Percentiles rank a stretch among this genome's conserved stretches.
These are phyloP conservation scores for Colletotrichum nymphaeae DNA, from an alignment of 2,329 filamentous ascomycete species.

Conservation along the genomic window DNA sequence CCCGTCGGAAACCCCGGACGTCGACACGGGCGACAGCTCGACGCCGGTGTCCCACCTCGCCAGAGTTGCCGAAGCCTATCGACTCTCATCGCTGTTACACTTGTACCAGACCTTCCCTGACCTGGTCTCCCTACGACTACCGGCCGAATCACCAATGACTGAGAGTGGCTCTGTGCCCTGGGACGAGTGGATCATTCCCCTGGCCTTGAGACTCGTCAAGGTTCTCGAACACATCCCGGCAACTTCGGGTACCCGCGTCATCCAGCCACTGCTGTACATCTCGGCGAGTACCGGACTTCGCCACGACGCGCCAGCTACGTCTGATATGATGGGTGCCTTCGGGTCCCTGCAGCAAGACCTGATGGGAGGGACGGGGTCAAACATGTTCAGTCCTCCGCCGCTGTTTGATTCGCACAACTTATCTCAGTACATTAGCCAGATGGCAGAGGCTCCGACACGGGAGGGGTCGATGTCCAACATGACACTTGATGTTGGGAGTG, in stretches of 20 bases:
- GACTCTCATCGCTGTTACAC: conserved; percentile 49
- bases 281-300: conserved; percentile 49
- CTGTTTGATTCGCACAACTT: conserved; percentile 18
- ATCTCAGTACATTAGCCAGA: conserved; percentile 30
- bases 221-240: conserved; percentile 49
- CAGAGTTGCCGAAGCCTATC: conserved; percentile 50
- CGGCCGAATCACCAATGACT: conserved; percentile 34
- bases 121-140: conserved; percentile 44
- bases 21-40: conserved; percentile 43
- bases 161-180: conserved; percentile 41
- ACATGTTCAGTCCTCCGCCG: conserved; percentile 15
- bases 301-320: conserved; percentile 31
- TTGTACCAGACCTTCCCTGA: conserved; percentile 53
- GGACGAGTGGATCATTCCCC: conserved; percentile 50
- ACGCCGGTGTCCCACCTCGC: conserved; percentile 46
- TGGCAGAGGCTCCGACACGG: conserved; percentile 31
- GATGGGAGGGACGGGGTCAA: conserved; percentile 11
- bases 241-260: conserved; percentile 48
- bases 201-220: conserved; percentile 46
- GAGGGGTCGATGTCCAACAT: conserved; percentile 35
- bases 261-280: conserved; percentile 51
- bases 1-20: conserved; percentile 33
- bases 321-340: conserved; percentile 24
- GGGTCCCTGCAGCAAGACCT: conserved; percentile 30
- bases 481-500: conserved; percentile 50